phyloP scores from a whole-genome alignment of 768 basidiomycete species.

The Russula griseocarnosa region DNA sequence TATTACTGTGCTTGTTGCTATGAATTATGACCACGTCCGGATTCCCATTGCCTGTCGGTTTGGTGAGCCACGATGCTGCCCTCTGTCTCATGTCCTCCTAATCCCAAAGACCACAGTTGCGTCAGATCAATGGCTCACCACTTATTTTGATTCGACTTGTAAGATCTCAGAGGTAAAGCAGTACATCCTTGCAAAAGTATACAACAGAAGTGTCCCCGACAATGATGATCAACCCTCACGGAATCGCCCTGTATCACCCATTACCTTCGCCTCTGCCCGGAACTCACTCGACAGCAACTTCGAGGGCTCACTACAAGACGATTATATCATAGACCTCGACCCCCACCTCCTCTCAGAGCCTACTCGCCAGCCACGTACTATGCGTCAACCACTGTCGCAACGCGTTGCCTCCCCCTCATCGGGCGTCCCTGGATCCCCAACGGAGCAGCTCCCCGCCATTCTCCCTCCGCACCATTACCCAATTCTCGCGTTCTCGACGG shows the following conservation, averaged over 20 bases:
- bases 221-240: slow-evolving; percentile 31
- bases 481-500: slow-evolving; percentile 63
- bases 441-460: not conserved
- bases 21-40: slow-evolving; percentile 17
- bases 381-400: slow-evolving; percentile 1
- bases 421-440: not conserved
- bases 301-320: slow-evolving; percentile 37
- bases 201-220: slow-evolving; percentile 33
- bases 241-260: slow-evolving; percentile 57
- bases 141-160: slow-evolving; percentile 58
- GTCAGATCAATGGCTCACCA: slow-evolving; percentile 75
- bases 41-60: slow-evolving; percentile 54
- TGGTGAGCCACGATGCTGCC: slow-evolving; percentile 39
- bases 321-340: slow-evolving; percentile 33
- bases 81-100: not conserved
- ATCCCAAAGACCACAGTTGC: slow-evolving; percentile 41
- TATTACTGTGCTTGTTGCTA: not conserved
- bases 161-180: slow-evolving; percentile 60
- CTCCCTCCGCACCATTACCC: slow-evolving; percentile 39
- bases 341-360: slow-evolving; percentile 15
- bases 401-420: slow-evolving; percentile 5
- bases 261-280: slow-evolving; percentile 55
- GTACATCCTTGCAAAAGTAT: slow-evolving; percentile 57
- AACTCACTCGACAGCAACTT: slow-evolving; percentile 25
- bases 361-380: slow-evolving; percentile 11